Evolutionary conservation across 1,284 basidiomycete genomes (phyloP).

Genomic region (Cryptococcus sp.): DNA sequence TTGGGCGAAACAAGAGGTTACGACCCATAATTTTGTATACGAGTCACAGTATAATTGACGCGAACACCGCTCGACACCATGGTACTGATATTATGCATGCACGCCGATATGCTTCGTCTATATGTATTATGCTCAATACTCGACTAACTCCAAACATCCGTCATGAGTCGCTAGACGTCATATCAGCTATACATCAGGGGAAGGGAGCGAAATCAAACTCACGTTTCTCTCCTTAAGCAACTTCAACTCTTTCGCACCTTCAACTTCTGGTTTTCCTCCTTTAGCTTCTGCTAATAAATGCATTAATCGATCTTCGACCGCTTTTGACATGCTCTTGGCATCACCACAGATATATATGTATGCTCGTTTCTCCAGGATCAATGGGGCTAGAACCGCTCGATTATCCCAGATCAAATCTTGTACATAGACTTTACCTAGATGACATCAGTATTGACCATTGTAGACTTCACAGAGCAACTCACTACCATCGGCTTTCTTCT

Average conservation of each 20-base stretch:
- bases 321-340: slow-evolving; percentile 91
- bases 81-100: neutral
- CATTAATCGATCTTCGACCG: slow-evolving; percentile 81
- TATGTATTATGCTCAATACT: neutral
- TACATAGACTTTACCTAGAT: slow-evolving; percentile 81
- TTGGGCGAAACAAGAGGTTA: slow-evolving; percentile 54
- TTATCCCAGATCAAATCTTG: slow-evolving; percentile 92
- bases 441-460: neutral
- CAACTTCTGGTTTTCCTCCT: slow-evolving; percentile 75
- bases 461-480: slow-evolving; percentile 11
- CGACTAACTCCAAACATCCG: slow-evolving; percentile 41
- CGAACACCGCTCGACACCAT: too few relatives aligned
- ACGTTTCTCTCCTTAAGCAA: slow-evolving; percentile 77
- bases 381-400: slow-evolving; percentile 72
- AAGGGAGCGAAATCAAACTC: slow-evolving; percentile 14
- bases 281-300: slow-evolving; percentile 89
- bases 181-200: slow-evolving; percentile 7
- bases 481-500: slow-evolving; percentile 72
- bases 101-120: neutral
- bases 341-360: slow-evolving; percentile 96
- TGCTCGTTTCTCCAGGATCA: slow-evolving; percentile 87
- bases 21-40: slow-evolving; percentile 2
- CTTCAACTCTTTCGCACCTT: slow-evolving; percentile 86
- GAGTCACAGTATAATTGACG: neutral
- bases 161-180: slow-evolving; percentile 33